A percentile compares a stretch with the other conserved stretches of the same genome.
Conservation (phyloP, 805 yeast species). For the Schizosaccharomyces osmophilus region DNA sequence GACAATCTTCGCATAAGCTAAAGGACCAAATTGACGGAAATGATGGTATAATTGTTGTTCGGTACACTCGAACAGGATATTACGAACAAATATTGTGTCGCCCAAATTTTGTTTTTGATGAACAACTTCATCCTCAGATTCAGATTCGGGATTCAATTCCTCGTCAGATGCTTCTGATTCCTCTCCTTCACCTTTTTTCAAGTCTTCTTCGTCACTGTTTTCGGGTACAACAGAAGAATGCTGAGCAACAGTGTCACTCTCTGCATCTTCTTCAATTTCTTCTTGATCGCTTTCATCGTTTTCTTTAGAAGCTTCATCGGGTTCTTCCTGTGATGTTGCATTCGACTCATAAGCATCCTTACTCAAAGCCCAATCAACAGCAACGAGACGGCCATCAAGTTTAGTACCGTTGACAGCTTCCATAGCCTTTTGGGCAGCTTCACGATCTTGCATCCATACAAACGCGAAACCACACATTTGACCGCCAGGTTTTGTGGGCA, state of each 20-base stretch:
- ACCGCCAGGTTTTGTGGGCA: conserved; percentile 73
- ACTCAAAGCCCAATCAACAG: conserved; percentile 81
- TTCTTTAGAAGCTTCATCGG: conserved; percentile 17
- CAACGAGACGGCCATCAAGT: conserved; percentile 74
- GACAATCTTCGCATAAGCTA: conserved; percentile 83
- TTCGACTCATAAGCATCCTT: conserved; percentile 56
- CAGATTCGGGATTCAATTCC: conserved; percentile 5
- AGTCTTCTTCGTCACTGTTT: conserved; percentile 8
- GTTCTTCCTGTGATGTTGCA: conserved; percentile 17
- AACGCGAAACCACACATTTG: conserved; percentile 88
- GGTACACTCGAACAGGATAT: conserved; percentile 85
- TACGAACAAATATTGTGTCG: conserved; percentile 63
- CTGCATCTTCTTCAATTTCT: conserved; percentile 16
- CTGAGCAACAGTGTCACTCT: conserved; percentile 14
- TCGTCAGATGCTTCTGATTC: conserved; percentile 6
- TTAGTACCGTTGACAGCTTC: conserved; percentile 50
- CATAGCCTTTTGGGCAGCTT: conserved; percentile 59
- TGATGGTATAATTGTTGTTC: conserved; percentile 54
- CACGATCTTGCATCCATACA: conserved; percentile 61
- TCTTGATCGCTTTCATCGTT: conserved; percentile 18
- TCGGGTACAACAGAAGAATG: conserved; percentile 5
- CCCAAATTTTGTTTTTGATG: conserved; percentile 11
- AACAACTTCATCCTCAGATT: conserved; percentile 6
- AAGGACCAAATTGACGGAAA: conserved; percentile 61
- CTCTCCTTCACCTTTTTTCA: conserved; percentile 8